A percentile compares a stretch with the other conserved stretches of the same genome.
Evolutionary conservation across 164 flowering plant genomes (phyloP).

Genomic region (Liquidambar formosana): DNA sequence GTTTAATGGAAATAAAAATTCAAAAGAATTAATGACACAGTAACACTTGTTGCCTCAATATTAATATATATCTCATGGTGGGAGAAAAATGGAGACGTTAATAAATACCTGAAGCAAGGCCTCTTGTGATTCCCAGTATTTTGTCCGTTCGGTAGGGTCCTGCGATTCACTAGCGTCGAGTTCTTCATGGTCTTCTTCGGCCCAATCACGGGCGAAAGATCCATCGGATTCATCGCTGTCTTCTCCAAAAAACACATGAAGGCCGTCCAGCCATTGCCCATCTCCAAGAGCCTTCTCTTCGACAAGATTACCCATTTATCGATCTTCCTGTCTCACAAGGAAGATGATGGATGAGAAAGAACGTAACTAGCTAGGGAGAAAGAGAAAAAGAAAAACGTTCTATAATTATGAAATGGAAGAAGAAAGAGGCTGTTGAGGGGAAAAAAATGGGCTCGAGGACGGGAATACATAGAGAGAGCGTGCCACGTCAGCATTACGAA

Average conservation of each 20-base stretch:
- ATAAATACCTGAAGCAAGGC: slow-evolving; percentile 24
- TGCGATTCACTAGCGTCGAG: neutral
- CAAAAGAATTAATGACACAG: no score
- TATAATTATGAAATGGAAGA: no score
- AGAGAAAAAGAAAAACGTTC: neutral
- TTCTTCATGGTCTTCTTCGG: neutral
- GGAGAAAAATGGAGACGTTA: no score
- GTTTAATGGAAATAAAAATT: no score
- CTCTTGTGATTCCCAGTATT: slow-evolving; percentile 30
- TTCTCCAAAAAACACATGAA: slow-evolving; percentile 12
- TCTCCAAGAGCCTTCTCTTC: slow-evolving; percentile 20
- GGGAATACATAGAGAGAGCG: neutral
- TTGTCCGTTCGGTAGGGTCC: no score
- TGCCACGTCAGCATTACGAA: no score
- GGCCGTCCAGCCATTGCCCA: neutral
- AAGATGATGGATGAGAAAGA: no score
- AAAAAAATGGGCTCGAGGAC: neutral
- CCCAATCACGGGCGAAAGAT: neutral
- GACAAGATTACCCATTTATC: neutral
- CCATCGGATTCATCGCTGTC: neutral
- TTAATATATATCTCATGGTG: no score
- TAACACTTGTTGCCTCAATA: no score
- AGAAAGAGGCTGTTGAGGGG: no score
- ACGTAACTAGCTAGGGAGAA: no score
- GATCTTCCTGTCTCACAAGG: neutral